Base-by-base conservation (phyloP, 352 stramenopile species). In the Blastocystis sp. region DNA sequence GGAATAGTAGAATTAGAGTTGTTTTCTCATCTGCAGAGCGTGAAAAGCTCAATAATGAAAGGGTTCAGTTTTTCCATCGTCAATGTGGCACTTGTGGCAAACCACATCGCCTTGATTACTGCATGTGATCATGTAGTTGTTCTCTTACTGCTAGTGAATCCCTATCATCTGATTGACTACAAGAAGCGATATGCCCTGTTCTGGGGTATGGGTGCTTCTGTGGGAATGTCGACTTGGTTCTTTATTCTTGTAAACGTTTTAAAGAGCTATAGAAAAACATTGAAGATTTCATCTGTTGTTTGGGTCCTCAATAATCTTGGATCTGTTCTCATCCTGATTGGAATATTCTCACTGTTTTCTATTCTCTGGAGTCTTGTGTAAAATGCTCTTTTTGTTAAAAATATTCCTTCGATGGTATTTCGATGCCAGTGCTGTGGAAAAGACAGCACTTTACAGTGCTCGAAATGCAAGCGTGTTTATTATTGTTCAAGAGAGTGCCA, bases 301-400 rank as follows among this genome's bases (percentile, higher is more conserved):
- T 80, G 70, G 70, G 7, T 62, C 9, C 9, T 80, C 15, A 80
- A 80, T n/a, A 63, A 80, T 61, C 43, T 80, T 11, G 70, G 70
- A 18, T 64, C 70, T 7, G 13, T 80, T n/a, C 70, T 80, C 13
- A 80, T 80, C 11, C n/a, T 80, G 20, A 37, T 80, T 64, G 70
- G 70, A 37, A 80, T 80, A 15, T 80, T 80, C 34, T 80, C 70
- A 3, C 54, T 80, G n/a, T 80, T 80, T 80, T 62, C 70, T 66
- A 80, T 80, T 61, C 5, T 80, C 11, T 80, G 70, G 70, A 80
- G 15, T 29, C 45, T 80, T 37, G 70, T 80, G 70, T 80, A 8
- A 23, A 45, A n/a, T 61, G 62, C 0, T 61, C 43, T 80, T 2
- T 62, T 80, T 61, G 7, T 68, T n/a, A 34, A n/a, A 26, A 73